Evolutionary conservation across 495 filamentous ascomycete species (phyloP), one percentile per base, ranked within the genome.

Genomic region (Trichoderma virens): DNA sequence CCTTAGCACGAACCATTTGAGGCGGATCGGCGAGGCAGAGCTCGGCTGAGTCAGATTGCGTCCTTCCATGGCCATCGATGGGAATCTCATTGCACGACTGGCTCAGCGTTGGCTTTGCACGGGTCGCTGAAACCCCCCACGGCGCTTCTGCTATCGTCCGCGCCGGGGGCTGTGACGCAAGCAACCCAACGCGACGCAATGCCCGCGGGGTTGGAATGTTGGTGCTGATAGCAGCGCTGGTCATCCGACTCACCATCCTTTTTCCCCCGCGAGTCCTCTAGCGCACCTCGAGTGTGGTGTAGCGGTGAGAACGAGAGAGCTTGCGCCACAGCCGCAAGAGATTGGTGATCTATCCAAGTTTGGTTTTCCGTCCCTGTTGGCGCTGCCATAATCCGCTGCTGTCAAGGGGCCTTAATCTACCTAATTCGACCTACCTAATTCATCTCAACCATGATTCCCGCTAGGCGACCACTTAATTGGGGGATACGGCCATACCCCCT

Each of bases 371-470:
- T 7, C 45, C 20, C n/a, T 7, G n/a, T 20, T 51, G 45, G 45
- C 20, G 51, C 51, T 56, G 25, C 25, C 51, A 56, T 28, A 11
- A 16, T 56, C 51, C 51, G 51, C 51, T 13, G 51, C 51, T 30
- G 23, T 13, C 51, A 56, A 56, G 51, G 51, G 51, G 51, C 9
- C 51, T 56, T 30, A 47, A 56, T 56, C 27, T 56, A 30, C 23
- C 30, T 56, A 56, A 30, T 30, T 56, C 51, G 18, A 56, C 51
- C 51, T 56, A 56, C 51, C 51, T 30, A 56, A 56, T 56, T 13
- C 51, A 56, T 56, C 51, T 27, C 51, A 16, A 31, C 27, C 51
- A 56, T 56, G 51, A 56, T 56, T 56, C 25, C 51, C 45, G n/a
- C 45, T 25, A 51, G n/a, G 45, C 45, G n/a, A 7, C 45, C 25